Base-by-base conservation (phyloP, 169 alveolate species). In the Plasmodium falciparum region DNA sequence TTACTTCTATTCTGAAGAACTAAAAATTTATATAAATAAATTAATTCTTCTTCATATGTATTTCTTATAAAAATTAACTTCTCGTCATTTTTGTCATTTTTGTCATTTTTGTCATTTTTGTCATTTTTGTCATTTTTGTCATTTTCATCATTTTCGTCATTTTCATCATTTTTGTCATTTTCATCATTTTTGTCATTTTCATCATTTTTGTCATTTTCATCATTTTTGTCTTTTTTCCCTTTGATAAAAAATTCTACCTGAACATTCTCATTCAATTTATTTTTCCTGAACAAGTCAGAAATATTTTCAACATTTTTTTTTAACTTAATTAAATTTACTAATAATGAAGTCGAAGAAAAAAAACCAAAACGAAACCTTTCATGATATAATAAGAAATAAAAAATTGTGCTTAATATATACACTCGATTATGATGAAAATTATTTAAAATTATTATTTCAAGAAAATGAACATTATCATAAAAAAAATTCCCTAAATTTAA, bases 341-440 rank as follows among this genome's bases (percentile, higher is more conserved):
- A 7, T 65, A 54, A 54, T 20, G 72, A 8, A 0, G 47, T 39
- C 2, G 73, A 83, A 13, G 62, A 39, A 39, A 70, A 29, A 69
- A 83, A 33, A 24, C 56, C 12, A 17, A 39, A 12, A 83, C 26
- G 56, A 69, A 83, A 83, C 29, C 45, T 83, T 26, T 83, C 73
- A 67, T 83, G 80, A 54, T 26, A 83, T 33, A 83, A 26, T 72
- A 83, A 62, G 69, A 83, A 62, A 24, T 83, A 69, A 58, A 83
- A 50, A 69, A 83, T 69, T 29, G 58, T 50, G 58, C 58, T 83
- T 58, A 83, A 83, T 54, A 69, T 56, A 63, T 26, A 69, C 56
- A 83, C 59, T 69, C 74, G 47, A 63, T 83, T 83, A 67, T 62
- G 26, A 33, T 62, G 29, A 72, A 83, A 69, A 22, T 67, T 83